Percentiles rank a stretch among this genome's conserved stretches.
These are phyloP conservation scores for Phlebopus sp. DNA, from an alignment of 1,284 basidiomycete genomes.

Conservation along the genomic window DNA sequence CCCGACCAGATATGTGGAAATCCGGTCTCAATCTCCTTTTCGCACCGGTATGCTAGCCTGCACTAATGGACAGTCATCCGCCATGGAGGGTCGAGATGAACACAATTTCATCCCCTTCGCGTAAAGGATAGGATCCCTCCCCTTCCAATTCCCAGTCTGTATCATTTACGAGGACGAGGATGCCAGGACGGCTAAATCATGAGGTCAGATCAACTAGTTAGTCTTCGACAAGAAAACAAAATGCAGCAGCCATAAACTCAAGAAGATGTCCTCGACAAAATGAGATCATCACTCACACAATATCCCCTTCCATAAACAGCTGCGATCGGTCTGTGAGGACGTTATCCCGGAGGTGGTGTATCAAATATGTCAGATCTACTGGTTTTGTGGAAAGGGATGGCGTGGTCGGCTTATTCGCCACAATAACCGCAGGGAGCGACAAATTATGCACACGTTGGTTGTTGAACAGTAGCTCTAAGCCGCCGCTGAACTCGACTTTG, in stretches of 20 bases:
- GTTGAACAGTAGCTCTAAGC: slow-evolving; percentile 79
- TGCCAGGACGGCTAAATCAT: slow-evolving; percentile 87
- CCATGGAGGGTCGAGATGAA: slow-evolving; percentile 97
- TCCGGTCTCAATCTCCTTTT: no score
- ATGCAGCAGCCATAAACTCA: not conserved
- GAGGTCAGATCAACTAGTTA: not conserved
- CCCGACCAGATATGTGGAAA: no score
- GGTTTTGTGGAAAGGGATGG: slow-evolving; percentile 37
- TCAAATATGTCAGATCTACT: slow-evolving; percentile 72
- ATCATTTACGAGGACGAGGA: slow-evolving; percentile 93
- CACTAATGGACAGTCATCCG: slow-evolving; percentile 44
- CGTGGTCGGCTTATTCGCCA: slow-evolving; percentile 32
- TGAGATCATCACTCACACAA: slow-evolving; percentile 56
- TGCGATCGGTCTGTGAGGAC: slow-evolving; percentile 84
- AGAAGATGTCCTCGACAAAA: not conserved
- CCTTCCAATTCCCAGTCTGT: slow-evolving; percentile 98
- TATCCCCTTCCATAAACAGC: slow-evolving; percentile 85
- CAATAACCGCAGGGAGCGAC: slow-evolving; percentile 51
- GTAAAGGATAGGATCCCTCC: slow-evolving; percentile 83
- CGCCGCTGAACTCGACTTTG: slow-evolving; percentile 74
- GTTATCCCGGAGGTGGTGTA: slow-evolving; percentile 77
- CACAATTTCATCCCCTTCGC: slow-evolving; percentile 85
- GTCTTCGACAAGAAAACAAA: not conserved
- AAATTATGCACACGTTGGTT: slow-evolving; percentile 65
- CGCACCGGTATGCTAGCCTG: no score